phyloP scores from a whole-genome alignment of 495 filamentous ascomycete genomes.

The Talaromyces nanjingensis region DNA sequence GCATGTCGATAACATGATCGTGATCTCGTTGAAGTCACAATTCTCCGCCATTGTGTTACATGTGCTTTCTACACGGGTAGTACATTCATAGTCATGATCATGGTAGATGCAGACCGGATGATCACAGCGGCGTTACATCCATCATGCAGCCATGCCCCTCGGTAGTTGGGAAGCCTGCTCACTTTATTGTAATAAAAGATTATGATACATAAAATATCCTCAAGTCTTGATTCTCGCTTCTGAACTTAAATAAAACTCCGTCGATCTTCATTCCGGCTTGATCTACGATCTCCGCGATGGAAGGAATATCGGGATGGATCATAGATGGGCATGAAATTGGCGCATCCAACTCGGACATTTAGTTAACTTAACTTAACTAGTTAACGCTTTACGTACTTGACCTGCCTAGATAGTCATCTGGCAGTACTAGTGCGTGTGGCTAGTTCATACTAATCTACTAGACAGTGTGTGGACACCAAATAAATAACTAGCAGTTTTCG shows the following conservation, averaged over 20 bases:
- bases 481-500: not conserved
- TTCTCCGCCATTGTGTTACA: not conserved
- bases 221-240: not conserved
- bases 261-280: not conserved
- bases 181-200: not conserved
- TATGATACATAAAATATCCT: not conserved
- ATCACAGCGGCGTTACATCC: constrained; percentile 1
- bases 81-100: not conserved
- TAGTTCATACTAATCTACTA: not conserved
- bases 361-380: not conserved
- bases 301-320: not conserved
- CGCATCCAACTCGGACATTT: not conserved
- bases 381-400: not conserved
- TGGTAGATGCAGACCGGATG: not conserved
- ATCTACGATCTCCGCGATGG: not conserved
- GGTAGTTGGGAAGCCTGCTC: not conserved
- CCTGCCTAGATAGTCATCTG: not conserved
- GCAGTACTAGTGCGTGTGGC: not conserved
- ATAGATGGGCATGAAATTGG: not conserved
- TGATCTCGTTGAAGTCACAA: not conserved
- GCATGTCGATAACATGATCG: not conserved
- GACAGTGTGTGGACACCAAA: not conserved
- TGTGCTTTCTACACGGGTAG: not conserved
- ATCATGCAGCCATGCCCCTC: not conserved
- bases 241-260: not conserved